phyloP scores from a whole-genome alignment of 257 asterid species.

The Penstemon barbatus region DNA sequence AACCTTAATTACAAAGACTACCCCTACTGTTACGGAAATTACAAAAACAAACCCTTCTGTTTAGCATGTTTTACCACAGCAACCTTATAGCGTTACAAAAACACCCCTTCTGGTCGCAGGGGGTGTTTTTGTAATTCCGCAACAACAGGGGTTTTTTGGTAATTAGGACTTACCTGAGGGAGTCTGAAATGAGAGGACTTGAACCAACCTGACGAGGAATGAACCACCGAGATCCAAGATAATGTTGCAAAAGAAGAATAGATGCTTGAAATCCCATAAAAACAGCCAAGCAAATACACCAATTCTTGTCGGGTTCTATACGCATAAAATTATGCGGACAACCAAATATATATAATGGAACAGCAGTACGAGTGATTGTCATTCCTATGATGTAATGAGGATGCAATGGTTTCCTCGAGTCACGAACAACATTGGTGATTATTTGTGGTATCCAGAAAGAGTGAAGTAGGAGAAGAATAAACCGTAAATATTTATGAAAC shows the following conservation, averaged over 20 bases:
- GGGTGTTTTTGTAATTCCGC: too few relatives aligned
- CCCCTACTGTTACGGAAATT: too few relatives aligned
- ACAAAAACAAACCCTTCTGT: too few relatives aligned
- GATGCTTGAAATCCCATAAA: slow-evolving; percentile 77
- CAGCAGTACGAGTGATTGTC: slow-evolving; percentile 77
- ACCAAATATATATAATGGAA: slow-evolving; percentile 84
- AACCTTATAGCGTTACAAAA: too few relatives aligned
- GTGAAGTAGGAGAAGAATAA: slow-evolving; percentile 79
- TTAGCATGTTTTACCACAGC: too few relatives aligned
- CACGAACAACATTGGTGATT: slow-evolving; percentile 69
- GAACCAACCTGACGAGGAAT: slow-evolving; percentile 84
- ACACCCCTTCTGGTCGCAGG: too few relatives aligned
- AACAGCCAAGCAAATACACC: slow-evolving; percentile 73
- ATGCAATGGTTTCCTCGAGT: slow-evolving; percentile 91
- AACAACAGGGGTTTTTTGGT: too few relatives aligned
- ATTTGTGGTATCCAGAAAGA: slow-evolving; percentile 97
- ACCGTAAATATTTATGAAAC: slow-evolving; percentile 72
- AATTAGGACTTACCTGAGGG: too few relatives aligned
- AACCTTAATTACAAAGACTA: too few relatives aligned
- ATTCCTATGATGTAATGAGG: slow-evolving; percentile 93
- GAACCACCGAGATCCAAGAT: slow-evolving; percentile 92
- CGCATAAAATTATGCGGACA: slow-evolving; percentile 97
- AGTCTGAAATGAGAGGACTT: slow-evolving; percentile 7
- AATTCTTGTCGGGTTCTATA: slow-evolving; percentile 64
- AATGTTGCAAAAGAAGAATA: slow-evolving; percentile 85